Conservation (phyloP, 768 basidiomycete species). For the Suillus ampliporus region DNA sequence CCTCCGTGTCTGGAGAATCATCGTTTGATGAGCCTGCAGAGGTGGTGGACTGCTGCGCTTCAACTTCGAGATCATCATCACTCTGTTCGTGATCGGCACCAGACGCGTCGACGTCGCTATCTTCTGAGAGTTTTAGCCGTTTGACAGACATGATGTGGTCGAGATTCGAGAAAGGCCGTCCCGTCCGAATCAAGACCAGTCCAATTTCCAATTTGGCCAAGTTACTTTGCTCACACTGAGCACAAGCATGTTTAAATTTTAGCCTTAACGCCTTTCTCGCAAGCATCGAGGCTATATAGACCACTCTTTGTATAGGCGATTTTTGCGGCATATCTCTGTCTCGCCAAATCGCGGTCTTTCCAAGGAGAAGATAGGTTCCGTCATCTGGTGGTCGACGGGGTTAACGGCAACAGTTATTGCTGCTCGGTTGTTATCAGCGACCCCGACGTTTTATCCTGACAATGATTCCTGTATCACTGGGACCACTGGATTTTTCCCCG, state of each 20-base stretch:
- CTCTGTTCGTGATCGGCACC: constrained; percentile 1
- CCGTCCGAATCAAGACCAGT: not conserved
- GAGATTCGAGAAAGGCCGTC: not conserved
- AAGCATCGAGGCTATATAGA: not conserved
- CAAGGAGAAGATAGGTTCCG: constrained; percentile 5
- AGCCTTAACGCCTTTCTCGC: not conserved
- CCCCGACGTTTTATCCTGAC: not conserved
- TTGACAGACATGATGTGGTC: constrained; percentile 54
- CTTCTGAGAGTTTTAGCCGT: constrained; percentile 51
- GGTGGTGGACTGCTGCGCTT: constrained; percentile 6
- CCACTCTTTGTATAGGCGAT: not conserved
- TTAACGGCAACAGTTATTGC: not conserved
- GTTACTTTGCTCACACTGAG: not conserved
- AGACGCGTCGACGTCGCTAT: constrained; percentile 19
- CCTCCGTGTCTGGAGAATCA: constrained; percentile 55
- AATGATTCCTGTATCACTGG: constrained; percentile 41
- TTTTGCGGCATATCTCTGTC: not conserved
- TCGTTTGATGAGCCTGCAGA: constrained; percentile 16
- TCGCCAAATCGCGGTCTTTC: not conserved
- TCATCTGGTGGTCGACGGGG: constrained; percentile 3
- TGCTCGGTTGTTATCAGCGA: not conserved
- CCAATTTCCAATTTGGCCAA: constrained; percentile 1
- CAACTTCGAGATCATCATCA: constrained; percentile 10
- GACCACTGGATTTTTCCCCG: constrained; percentile 61
- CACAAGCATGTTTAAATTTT: constrained; percentile 5